A percentile compares a stretch with the other conserved stretches of the same genome.
phyloP scores from a whole-genome alignment of 2,329 filamentous ascomycete genomes.

The Niveomyces coronatus region DNA sequence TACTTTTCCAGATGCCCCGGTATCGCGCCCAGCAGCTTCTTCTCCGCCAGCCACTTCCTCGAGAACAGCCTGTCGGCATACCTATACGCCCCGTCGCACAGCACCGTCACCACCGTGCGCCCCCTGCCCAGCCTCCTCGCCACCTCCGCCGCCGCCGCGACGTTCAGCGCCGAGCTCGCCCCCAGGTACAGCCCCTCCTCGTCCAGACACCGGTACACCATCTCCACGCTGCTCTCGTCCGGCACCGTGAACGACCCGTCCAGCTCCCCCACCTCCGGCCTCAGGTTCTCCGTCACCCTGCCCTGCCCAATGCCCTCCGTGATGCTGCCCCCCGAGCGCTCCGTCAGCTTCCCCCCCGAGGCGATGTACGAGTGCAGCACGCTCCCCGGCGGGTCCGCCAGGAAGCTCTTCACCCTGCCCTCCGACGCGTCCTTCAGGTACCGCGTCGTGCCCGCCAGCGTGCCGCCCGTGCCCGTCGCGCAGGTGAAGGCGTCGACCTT shows the following conservation, averaged over 20 bases:
- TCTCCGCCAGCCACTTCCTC: conserved; percentile 77
- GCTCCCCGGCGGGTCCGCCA: conserved; percentile 88
- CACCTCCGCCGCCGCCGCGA: conserved; percentile 89
- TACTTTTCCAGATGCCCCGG: conserved; percentile 85
- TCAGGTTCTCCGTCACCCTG: conserved; percentile 87
- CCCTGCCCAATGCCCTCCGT: conserved; percentile 98
- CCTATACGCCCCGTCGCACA: conserved; percentile 94
- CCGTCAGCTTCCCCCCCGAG: conserved; percentile 72
- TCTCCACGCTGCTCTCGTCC: conserved; percentile 92
- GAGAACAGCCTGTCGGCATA: conserved; percentile 94
- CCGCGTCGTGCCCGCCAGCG: conserved; percentile 76
- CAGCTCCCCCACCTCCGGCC: conserved; percentile 71
- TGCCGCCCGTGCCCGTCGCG: conserved; percentile 86
- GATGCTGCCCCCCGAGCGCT: conserved; percentile 77
- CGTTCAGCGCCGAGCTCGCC: conserved; percentile 87
- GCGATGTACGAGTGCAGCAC: conserved; percentile 88
- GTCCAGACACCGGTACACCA: conserved; percentile 94
- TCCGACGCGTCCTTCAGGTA: conserved; percentile 77
- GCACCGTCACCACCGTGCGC: conserved; percentile 82
- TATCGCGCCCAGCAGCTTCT: conserved; percentile 71
- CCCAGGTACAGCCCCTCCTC: conserved; percentile 94
- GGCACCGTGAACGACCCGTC: conserved; percentile 78
- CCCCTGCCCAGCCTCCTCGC: conserved; percentile 83
- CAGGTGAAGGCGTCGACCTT: conserved; percentile 91
- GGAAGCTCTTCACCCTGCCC: conserved; percentile 73